Evolutionary conservation across 257 asterid species (phyloP).

Genomic region (Lantana camara): DNA sequence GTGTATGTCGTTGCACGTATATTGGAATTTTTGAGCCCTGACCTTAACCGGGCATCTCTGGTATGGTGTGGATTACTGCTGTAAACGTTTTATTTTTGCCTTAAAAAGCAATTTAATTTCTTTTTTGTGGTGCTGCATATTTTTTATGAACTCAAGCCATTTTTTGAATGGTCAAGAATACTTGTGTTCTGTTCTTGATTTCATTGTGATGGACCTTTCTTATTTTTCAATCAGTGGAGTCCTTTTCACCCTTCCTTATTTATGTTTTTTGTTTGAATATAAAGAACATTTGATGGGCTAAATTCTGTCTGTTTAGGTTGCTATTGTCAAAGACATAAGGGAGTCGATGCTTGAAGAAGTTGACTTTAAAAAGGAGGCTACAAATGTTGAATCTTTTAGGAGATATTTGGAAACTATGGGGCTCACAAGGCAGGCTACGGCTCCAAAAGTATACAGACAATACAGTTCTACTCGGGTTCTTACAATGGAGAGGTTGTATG

Average conservation of each 20-base stretch:
- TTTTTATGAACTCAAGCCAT: neutral
- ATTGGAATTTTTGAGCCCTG: slow-evolving; percentile 96
- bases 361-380: slow-evolving; percentile 91
- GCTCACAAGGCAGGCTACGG: slow-evolving; percentile 84
- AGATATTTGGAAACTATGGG: slow-evolving; percentile 90
- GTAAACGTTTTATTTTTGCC: slow-evolving; percentile 1
- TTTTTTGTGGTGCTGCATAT: slow-evolving; percentile 17
- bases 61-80: slow-evolving; percentile 44
- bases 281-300: no score
- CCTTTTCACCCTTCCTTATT: neutral
- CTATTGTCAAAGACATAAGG: slow-evolving; percentile 92
- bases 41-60: slow-evolving; percentile 93
- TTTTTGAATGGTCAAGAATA: neutral
- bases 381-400: slow-evolving; percentile 83
- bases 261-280: no score
- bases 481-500: slow-evolving; percentile 97
- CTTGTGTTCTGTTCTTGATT: slow-evolving; percentile 4
- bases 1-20: slow-evolving; percentile 86
- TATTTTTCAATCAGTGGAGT: slow-evolving; percentile 9
- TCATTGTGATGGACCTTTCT: neutral
- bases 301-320: slow-evolving; percentile 50
- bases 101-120: neutral
- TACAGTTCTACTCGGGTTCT: slow-evolving; percentile 71
- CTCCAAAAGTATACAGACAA: slow-evolving; percentile 84
- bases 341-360: slow-evolving; percentile 99